Conservation (phyloP, 805 yeast genomes). For the Cyberlindnera amylophila region DNA sequence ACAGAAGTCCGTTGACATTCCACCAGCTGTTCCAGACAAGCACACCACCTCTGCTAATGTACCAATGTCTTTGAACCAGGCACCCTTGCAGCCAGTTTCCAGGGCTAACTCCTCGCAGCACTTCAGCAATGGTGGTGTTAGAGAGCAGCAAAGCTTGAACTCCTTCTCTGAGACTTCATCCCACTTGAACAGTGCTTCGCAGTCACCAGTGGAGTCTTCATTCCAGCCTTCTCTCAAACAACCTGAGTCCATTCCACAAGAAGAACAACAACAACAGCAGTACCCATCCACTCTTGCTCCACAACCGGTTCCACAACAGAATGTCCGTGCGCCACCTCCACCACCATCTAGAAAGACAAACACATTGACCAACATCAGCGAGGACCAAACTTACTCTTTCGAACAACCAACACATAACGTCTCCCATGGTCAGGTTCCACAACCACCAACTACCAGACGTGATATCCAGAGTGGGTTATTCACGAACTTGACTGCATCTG, state of each 20-base stretch:
- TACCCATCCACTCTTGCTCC: conserved; percentile 29
- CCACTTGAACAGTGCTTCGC: conserved; percentile 13
- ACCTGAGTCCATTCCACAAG: background rate
- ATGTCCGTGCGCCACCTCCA: conserved; percentile 46
- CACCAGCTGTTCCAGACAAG: conserved; percentile 13
- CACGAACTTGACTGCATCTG: conserved; percentile 40
- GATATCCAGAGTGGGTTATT: conserved; percentile 45
- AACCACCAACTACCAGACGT: conserved; percentile 27
- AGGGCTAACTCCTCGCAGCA: conserved; percentile 22
- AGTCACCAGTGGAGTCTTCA: conserved; percentile 6
- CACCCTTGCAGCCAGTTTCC: conserved; percentile 34
- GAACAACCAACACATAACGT: conserved; percentile 12
- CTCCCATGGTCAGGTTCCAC: conserved; percentile 18
- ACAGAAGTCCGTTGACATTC: conserved; percentile 6
- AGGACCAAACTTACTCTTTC: conserved; percentile 25
- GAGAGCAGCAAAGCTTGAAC: conserved; percentile 8
- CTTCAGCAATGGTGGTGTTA: conserved; percentile 1
- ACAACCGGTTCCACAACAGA: conserved; percentile 20
- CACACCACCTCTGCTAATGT: conserved; percentile 3
- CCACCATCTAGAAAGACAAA: conserved; percentile 55
- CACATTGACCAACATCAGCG: conserved; percentile 30
- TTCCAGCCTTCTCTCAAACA: conserved; percentile 4
- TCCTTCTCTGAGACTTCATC: conserved; percentile 18
- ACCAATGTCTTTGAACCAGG: conserved; percentile 30
- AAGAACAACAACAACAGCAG: conserved; percentile 3